Base-by-base conservation (phyloP, 495 filamentous ascomycete genomes). In the Penicillium maclennaniae region DNA sequence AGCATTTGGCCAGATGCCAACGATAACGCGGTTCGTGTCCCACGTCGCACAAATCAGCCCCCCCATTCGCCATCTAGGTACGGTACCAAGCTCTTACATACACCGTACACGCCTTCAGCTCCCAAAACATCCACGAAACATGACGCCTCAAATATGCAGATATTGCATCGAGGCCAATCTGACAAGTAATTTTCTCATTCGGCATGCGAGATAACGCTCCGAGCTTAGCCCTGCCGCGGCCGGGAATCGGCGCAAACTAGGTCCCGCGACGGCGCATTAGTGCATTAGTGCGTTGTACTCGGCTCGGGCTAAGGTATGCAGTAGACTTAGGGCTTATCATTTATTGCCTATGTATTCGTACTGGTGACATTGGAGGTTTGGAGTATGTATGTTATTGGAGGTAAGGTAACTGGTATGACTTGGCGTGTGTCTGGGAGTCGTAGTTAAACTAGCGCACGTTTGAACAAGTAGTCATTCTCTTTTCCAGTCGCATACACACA, bases 121-220 rank as follows among this genome's bases (percentile, higher is more conserved):
- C 4, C 15, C 3, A 34, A 34, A 10, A 12, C 12, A 34, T 12
- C 5, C 14, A 12, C 31, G 2, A 12, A 34, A 34, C 3, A 9
- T 12, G 31, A 14, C 10, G 15, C 9, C 27, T 34, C 3, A 9
- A 14, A 34, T 12, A 4, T 14, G 10, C 31, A 14, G 31, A 34
- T 34, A 9, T 12, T 14, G 23, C 23, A 10, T 31, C 4, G 31
- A 34, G 31, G 14, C 15, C 31, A 34, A 19, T 40, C 38, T 40
- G 16, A 19, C 38, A 20, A 1, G 38, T 40, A 40, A 40, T 40
- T 40, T 40, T 4, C 38, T n/a, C n/a, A 16, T 16, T 34, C 19
- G 12, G 40, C 47, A 49, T n/a, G 21, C 6, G 6, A 31, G 36
- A 49, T 49, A 49, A 49, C 47, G 47, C 47, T 41, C 23, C 47